These are phyloP conservation scores for Xylaria sp. DNA, from an alignment of 495 filamentous ascomycete genomes.

Conservation along the genomic window DNA sequence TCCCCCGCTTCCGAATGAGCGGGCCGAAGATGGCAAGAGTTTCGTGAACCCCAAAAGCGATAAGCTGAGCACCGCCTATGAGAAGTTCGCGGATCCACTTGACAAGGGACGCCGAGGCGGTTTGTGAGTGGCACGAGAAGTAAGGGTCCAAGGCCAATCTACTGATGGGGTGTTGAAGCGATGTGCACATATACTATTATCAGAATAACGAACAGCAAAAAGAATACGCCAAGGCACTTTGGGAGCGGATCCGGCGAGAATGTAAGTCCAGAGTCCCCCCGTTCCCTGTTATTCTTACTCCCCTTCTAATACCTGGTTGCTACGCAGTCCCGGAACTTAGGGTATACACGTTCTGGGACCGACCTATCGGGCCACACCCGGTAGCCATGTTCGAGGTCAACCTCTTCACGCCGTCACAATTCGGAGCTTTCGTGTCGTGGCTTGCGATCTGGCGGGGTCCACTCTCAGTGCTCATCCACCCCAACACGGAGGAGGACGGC, in stretches of 20 bases:
- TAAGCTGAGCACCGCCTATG: slow-evolving; percentile 67
- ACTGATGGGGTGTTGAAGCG: slow-evolving; percentile 45
- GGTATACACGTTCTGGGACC: slow-evolving; percentile 79
- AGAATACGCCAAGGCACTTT: slow-evolving; percentile 71
- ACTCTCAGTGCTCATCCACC: slow-evolving; percentile 79
- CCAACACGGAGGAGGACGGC: slow-evolving; percentile 67
- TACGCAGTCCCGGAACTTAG: slow-evolving; percentile 79
- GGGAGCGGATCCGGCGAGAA: slow-evolving; percentile 80
- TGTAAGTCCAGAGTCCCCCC: slow-evolving; percentile 55
- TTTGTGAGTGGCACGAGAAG: slow-evolving; percentile 64
- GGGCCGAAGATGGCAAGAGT: slow-evolving; percentile 70
- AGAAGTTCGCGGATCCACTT: slow-evolving; percentile 68
- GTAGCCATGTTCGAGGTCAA: slow-evolving; percentile 94
- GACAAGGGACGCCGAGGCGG: slow-evolving; percentile 65
- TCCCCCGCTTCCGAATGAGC: slow-evolving; percentile 67
- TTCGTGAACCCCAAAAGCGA: slow-evolving; percentile 65
- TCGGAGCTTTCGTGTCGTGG: slow-evolving; percentile 88
- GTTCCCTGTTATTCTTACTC: neutral
- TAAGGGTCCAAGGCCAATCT: neutral
- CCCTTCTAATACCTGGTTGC: neutral
- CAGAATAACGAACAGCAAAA: slow-evolving; percentile 68
- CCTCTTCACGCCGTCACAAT: slow-evolving; percentile 82
- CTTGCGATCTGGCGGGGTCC: slow-evolving; percentile 83
- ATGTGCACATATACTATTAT: slow-evolving; percentile 84
- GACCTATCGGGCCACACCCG: slow-evolving; percentile 81